phyloP scores from a whole-genome alignment of 768 basidiomycete species.

The Dioszegia aurantiaca region DNA sequence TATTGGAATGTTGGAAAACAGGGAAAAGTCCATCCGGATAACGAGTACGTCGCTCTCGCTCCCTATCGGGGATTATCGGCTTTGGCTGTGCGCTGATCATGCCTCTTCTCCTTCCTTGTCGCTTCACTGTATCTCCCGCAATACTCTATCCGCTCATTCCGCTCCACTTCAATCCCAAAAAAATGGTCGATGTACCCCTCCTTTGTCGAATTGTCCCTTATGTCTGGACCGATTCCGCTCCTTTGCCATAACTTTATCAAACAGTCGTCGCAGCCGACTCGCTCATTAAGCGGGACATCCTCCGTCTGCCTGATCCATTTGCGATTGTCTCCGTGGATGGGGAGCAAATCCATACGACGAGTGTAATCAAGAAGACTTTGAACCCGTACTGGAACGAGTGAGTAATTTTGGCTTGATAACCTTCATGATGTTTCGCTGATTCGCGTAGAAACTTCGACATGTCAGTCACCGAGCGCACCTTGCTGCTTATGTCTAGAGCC shows the following conservation, averaged over 20 bases:
- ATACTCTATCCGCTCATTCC: background rate
- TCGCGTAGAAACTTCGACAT: conserved; percentile 87
- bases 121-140: background rate
- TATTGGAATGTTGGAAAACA: conserved; percentile 5
- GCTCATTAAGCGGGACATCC: conserved; percentile 54
- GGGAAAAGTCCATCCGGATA: conserved; percentile 26
- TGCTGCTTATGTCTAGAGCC: too few relatives aligned
- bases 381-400: conserved; percentile 54
- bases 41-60: conserved; percentile 22
- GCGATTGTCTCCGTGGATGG: conserved; percentile 98
- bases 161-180: background rate
- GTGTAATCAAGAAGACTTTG: conserved; percentile 79
- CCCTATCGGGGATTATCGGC: background rate
- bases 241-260: background rate
- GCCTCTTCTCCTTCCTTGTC: background rate
- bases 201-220: background rate
- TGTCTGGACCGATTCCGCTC: conserved; percentile 6
- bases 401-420: conserved; percentile 14
- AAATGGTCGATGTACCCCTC: background rate
- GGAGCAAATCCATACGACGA: conserved; percentile 94
- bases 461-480: conserved; percentile 58
- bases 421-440: conserved; percentile 16
- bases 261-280: conserved; percentile 76
- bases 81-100: background rate
- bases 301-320: conserved; percentile 94